Conservation (phyloP, 2,329 filamentous ascomycete species). For the Aspergillus luchuensis region DNA sequence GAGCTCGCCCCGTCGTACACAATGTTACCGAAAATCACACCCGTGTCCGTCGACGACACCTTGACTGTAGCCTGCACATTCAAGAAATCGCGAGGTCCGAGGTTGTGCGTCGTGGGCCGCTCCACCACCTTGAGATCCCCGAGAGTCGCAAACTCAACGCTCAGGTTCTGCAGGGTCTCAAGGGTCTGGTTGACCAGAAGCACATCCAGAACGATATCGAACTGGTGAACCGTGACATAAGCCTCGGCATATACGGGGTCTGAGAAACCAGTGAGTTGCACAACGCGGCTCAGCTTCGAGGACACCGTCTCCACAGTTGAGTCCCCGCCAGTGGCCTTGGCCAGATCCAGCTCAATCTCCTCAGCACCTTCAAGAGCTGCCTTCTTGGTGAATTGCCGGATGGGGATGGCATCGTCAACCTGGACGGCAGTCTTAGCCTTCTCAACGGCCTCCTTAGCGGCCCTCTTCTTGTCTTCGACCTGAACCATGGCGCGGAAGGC, state of each 20-base stretch:
- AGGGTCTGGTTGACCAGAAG: constrained; percentile 96
- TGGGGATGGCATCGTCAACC: constrained; percentile 90
- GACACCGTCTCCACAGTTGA: constrained; percentile 79
- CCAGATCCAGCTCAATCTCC: constrained; percentile 84
- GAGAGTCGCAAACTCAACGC: constrained; percentile 96
- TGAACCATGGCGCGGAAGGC: constrained; percentile 97
- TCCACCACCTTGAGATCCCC: constrained; percentile 98
- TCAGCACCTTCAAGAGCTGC: constrained; percentile 78
- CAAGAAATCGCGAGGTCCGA: constrained; percentile 93
- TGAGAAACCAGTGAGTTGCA: constrained; percentile 96
- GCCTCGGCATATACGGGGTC: constrained; percentile 98
- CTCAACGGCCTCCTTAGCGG: constrained; percentile 88
- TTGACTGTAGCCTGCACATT: constrained; percentile 99
- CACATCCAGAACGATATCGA: constrained; percentile 96
- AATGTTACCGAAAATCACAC: constrained; percentile 98
- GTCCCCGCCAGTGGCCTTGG: constrained; percentile 92
- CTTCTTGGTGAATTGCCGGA: constrained; percentile 92
- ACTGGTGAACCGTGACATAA: constrained; percentile 98
- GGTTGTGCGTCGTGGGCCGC: constrained; percentile 91
- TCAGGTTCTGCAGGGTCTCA: constrained; percentile 94
- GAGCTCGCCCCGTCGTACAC: constrained; percentile 93
- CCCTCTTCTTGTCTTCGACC: constrained; percentile 95
- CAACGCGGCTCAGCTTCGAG: constrained; percentile 92
- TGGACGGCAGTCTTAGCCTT: constrained; percentile 93
- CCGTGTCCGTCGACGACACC: constrained; percentile 95